Evolutionary conservation across 208 protist genomes (phyloP).

Genomic region (Acanthamoeba sp.): DNA sequence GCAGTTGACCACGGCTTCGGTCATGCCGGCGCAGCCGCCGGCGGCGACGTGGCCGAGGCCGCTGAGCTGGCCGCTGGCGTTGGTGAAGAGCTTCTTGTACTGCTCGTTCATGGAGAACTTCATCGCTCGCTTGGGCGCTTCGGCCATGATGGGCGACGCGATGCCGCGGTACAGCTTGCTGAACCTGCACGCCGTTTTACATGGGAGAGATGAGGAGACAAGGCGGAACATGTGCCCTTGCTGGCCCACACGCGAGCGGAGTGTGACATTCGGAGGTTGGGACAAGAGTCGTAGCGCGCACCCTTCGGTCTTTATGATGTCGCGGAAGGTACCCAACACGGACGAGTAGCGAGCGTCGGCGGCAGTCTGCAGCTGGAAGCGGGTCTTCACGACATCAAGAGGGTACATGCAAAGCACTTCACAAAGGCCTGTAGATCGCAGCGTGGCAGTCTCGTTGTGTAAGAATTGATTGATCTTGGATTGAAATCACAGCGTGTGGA

Average conservation of each 20-base stretch:
- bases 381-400: conserved; percentile 59
- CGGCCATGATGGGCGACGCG: conserved; percentile 68
- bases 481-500: no score
- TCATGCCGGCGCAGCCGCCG: conserved; percentile 84
- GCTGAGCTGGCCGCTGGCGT: conserved; percentile 23
- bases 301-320: conserved; percentile 84
- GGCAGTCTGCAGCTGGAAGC: conserved; percentile 36
- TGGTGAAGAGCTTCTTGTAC: conserved; percentile 73
- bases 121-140: conserved; percentile 84
- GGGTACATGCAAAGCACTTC: conserved; percentile 71
- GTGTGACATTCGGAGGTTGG: neutral
- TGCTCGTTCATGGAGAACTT: conserved; percentile 85
- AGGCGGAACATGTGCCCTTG: no score
- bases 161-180: conserved; percentile 83
- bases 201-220: neutral
- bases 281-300: neutral
- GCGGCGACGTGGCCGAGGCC: neutral
- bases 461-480: no score
- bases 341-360: conserved; percentile 38
- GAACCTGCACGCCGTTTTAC: neutral
- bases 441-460: neutral
- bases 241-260: neutral
- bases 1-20: conserved; percentile 86
- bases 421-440: conserved; percentile 32
- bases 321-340: conserved; percentile 62